Evolutionary conservation across 768 basidiomycete genomes (phyloP), one percentile per base, ranked within the genome.

Genomic region (Scleroderma bovista): DNA sequence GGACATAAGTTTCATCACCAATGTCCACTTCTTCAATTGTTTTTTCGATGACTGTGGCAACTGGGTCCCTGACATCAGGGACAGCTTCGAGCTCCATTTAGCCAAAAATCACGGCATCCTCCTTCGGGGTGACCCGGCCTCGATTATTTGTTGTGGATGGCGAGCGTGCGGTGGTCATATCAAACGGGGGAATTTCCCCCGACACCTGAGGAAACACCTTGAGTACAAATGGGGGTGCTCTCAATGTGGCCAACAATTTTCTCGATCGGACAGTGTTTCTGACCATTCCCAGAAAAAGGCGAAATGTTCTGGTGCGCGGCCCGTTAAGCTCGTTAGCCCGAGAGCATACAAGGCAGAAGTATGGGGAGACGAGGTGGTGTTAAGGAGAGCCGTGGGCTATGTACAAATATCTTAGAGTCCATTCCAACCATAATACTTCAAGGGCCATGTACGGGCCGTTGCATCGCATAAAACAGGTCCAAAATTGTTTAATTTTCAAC

Each of bases 11-110:
- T 3, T 20, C 24, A 15, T 13, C 2, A 10, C 6, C 16, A 13
- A 2, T 0, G 15, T 4, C 0, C n/a, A 13, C 0, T 64, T 63
- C 40, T 63, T 60, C 46, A 48, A 19, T 16, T 63, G 62, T 24
- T 31, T 29, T 9, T 61, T 60, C 57, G 23, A 22, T 5, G 13
- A 19, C 26, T 63, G 62, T 5, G 38, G 51, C 0, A 37, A 41
- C 1, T 63, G 62, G 62, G 55, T 63, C 42, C 45, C 62, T 3
- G 50, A 48, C 8, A 50, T 56, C 2, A 52, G 50, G 23, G 56
- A 49, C 20, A 48, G 45, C 1, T 36, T 64, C 24, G 54, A 36
- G 37, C 9, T 26, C 23, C 62, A 63, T 37, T 29, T 63, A 15
- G 13, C 16, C 3, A 17, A 22, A 45, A 9, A 6, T 15, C 62